A percentile compares a stretch with the other conserved stretches of the same genome.
Evolutionary conservation across 2,329 filamentous ascomycete species (phyloP).

Genomic region (Epichloe uncinata): DNA sequence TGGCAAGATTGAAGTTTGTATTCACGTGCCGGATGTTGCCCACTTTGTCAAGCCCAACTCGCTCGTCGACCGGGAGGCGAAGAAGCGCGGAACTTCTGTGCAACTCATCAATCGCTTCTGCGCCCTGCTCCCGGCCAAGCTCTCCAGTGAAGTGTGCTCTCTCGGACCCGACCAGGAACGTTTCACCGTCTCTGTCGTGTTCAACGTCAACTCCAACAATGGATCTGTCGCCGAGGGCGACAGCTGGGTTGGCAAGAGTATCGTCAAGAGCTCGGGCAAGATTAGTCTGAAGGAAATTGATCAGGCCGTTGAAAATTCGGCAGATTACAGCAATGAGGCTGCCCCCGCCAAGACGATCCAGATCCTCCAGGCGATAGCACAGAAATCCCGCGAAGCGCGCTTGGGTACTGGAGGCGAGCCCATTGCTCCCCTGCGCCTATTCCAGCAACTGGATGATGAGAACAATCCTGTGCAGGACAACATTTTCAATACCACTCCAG

Average conservation of each 20-base stretch:
- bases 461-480: constrained; percentile 95
- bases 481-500: constrained; percentile 80
- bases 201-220: constrained; percentile 73
- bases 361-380: constrained; percentile 66
- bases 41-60: constrained; percentile 97
- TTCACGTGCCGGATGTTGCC: constrained; percentile 88
- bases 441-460: constrained; percentile 94
- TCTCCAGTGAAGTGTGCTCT: constrained; percentile 80
- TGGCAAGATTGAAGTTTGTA: constrained; percentile 82
- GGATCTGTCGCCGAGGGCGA: constrained; percentile 72
- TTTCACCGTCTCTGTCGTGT: constrained; percentile 83
- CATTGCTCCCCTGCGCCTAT: constrained; percentile 72
- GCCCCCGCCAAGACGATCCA: constrained; percentile 65
- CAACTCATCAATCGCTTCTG: constrained; percentile 82
- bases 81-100: constrained; percentile 93
- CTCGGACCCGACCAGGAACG: constrained; percentile 74
- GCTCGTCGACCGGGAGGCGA: constrained; percentile 89
- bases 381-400: constrained; percentile 81
- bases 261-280: constrained; percentile 85
- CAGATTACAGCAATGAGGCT: constrained; percentile 48
- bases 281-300: constrained; percentile 79
- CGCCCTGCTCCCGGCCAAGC: constrained; percentile 76
- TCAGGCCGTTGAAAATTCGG: constrained; percentile 54
- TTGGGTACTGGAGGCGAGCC: constrained; percentile 68
- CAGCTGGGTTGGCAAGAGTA: constrained; percentile 84